These are phyloP conservation scores for Byssothecium circinans DNA, from an alignment of 2,329 filamentous ascomycete genomes.

Conservation along the genomic window DNA sequence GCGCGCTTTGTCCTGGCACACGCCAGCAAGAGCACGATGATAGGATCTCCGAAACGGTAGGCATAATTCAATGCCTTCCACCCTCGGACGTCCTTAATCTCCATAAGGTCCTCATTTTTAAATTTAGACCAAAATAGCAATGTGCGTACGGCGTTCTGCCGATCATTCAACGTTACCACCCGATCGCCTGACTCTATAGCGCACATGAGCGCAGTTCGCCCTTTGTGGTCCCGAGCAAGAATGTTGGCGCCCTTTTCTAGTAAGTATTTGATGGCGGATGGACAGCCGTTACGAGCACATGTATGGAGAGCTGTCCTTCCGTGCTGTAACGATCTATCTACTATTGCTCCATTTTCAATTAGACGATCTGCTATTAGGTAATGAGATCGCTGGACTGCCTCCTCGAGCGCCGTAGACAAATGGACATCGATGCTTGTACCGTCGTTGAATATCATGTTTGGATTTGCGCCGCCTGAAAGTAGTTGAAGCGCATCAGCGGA, in stretches of 20 bases:
- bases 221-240: not conserved
- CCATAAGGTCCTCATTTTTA: not conserved
- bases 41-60: not conserved
- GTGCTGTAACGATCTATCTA: not conserved
- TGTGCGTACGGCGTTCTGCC: not conserved
- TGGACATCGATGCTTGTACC: too few species aligned
- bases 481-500: too few species aligned
- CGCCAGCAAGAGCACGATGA: too few species aligned
- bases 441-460: too few species aligned
- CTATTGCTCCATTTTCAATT: not conserved
- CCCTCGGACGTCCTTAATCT: not conserved
- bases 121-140: not conserved
- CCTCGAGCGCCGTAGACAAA: not conserved
- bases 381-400: not conserved
- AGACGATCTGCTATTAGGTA: not conserved
- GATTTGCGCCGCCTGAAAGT: too few species aligned
- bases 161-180: too few species aligned
- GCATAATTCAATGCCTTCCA: not conserved
- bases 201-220: not conserved
- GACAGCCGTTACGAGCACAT: not conserved
- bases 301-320: conserved; percentile 1
- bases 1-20: too few species aligned
- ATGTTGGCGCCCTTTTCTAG: not conserved
- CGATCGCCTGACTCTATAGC: not conserved
- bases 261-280: not conserved